phyloP scores from a whole-genome alignment of 2,329 filamentous ascomycete species.

The Byssochlamys sp. region DNA sequence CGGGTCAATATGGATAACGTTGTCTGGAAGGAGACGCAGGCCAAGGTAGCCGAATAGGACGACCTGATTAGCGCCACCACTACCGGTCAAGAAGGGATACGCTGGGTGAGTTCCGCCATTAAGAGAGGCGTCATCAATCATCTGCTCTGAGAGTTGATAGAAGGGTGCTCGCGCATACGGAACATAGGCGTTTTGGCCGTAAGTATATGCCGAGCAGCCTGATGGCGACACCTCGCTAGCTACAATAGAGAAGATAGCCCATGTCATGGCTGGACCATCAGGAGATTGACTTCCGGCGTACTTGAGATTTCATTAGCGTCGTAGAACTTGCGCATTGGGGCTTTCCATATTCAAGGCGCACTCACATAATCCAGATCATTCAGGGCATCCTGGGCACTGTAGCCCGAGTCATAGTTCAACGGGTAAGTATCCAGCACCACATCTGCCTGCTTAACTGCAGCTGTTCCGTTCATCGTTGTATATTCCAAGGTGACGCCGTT shows the following conservation, averaged over 20 bases:
- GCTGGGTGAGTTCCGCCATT: conserved; percentile 62
- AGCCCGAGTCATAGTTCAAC: conserved; percentile 50
- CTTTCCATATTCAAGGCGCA: conserved; percentile 2
- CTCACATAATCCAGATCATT: conserved; percentile 54
- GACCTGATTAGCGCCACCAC: conserved; percentile 60
- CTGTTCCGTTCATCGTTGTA: conserved; percentile 55
- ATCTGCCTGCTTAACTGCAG: conserved; percentile 61
- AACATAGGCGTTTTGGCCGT: conserved; percentile 52
- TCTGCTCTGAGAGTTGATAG: conserved; percentile 62
- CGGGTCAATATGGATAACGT: conserved; percentile 53
- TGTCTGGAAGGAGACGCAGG: conserved; percentile 50
- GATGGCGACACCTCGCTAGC: conserved; percentile 57
- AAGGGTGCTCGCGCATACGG: conserved; percentile 59
- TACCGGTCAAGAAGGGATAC: conserved; percentile 61
- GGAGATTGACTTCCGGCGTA: conserved; percentile 60
- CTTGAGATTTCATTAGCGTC: conserved; percentile 16
- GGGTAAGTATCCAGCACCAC: conserved; percentile 59
- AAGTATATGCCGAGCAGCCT: conserved; percentile 60
- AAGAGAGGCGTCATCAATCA: conserved; percentile 48
- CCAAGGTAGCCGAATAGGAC: conserved; percentile 60
- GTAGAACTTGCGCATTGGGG: neutral
- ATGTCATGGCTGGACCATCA: conserved; percentile 64
- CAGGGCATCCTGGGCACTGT: conserved; percentile 39
- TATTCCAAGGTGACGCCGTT: conserved; percentile 57
- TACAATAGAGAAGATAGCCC: conserved; percentile 58